Conservation (phyloP, 2,329 filamentous ascomycete species). For the Fusarium armeniacum region DNA sequence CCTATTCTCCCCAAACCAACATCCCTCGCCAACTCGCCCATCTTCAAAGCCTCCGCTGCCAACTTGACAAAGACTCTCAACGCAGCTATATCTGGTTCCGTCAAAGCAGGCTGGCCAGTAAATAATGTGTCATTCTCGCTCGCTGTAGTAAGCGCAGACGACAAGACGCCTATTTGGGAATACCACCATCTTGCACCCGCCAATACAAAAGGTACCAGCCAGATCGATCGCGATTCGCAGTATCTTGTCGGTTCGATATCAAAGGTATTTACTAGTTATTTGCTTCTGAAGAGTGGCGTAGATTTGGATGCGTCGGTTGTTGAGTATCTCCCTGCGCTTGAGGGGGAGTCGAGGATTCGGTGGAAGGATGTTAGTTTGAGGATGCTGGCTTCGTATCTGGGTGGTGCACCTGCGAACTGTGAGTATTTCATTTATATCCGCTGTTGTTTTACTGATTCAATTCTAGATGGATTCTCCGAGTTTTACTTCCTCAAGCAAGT, state of each 20-base stretch:
- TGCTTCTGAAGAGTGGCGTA: constrained; percentile 55
- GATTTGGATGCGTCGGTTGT: constrained; percentile 53
- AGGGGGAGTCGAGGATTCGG: constrained; percentile 27
- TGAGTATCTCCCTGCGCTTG: constrained; percentile 54
- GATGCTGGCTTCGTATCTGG: constrained; percentile 56
- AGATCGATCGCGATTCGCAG: constrained; percentile 55
- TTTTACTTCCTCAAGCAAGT: constrained; percentile 55
- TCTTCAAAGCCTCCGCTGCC: constrained; percentile 49
- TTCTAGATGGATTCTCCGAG: constrained; percentile 52
- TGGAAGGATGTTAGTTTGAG: constrained; percentile 58
- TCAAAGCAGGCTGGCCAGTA: constrained; percentile 54
- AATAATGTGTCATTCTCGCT: constrained; percentile 58
- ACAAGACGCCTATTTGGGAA: constrained; percentile 56
- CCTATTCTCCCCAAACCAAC: constrained; percentile 54
- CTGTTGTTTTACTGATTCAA: background rate
- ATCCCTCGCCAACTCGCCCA: constrained; percentile 39
- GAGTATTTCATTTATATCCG: constrained; percentile 15
- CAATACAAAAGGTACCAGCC: constrained; percentile 55
- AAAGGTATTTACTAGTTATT: constrained; percentile 57
- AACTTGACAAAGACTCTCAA: constrained; percentile 51
- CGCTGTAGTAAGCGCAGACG: constrained; percentile 53
- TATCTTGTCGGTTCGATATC: constrained; percentile 59
- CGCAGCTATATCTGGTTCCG: constrained; percentile 51
- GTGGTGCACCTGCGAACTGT: constrained; percentile 57
- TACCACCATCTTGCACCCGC: constrained; percentile 56